Conservation (phyloP, 192 early-diverging fungal genomes). For the Coemansia sp. region DNA sequence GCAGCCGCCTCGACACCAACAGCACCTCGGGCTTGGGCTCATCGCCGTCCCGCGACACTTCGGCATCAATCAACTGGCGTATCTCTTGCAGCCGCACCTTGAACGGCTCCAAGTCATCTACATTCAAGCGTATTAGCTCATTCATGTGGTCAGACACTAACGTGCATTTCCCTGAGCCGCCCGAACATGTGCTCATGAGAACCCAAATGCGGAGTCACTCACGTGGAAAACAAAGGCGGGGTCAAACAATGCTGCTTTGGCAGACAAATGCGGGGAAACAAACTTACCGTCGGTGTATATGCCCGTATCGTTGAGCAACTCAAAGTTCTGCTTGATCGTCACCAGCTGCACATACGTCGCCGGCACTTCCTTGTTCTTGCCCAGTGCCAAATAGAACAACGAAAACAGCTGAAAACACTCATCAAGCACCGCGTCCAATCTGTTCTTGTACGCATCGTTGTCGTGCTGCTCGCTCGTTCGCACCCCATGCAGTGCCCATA, state of each 20-base stretch:
- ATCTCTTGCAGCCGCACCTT: slow-evolving; percentile 61
- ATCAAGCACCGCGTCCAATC: slow-evolving; percentile 70
- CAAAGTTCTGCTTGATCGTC: slow-evolving; percentile 72
- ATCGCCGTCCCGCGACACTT: slow-evolving; percentile 6
- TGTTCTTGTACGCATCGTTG: slow-evolving; percentile 57
- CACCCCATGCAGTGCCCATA: slow-evolving; percentile 49
- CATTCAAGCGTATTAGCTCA: not conserved
- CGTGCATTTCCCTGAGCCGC: slow-evolving; percentile 8
- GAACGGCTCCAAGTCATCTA: slow-evolving; percentile 65
- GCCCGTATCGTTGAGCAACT: slow-evolving; percentile 60
- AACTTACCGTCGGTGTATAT: slow-evolving; percentile 62
- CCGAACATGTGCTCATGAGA: not conserved
- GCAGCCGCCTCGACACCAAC: slow-evolving; percentile 45
- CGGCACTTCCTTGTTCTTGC: slow-evolving; percentile 74
- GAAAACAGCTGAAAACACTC: slow-evolving; percentile 77
- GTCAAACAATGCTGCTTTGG: not conserved
- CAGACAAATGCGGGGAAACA: not conserved
- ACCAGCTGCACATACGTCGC: slow-evolving; percentile 75
- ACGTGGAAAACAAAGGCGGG: slow-evolving; percentile 4
- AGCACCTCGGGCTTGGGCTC: slow-evolving; percentile 32
- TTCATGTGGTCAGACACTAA: not conserved
- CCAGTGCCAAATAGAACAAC: slow-evolving; percentile 73
- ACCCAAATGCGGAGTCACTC: not conserved
- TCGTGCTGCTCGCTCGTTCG: slow-evolving; percentile 54
- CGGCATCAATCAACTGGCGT: slow-evolving; percentile 57